These are phyloP conservation scores for Penicillium sp. DNA, from an alignment of 2,329 filamentous ascomycete species.

Conservation along the genomic window DNA sequence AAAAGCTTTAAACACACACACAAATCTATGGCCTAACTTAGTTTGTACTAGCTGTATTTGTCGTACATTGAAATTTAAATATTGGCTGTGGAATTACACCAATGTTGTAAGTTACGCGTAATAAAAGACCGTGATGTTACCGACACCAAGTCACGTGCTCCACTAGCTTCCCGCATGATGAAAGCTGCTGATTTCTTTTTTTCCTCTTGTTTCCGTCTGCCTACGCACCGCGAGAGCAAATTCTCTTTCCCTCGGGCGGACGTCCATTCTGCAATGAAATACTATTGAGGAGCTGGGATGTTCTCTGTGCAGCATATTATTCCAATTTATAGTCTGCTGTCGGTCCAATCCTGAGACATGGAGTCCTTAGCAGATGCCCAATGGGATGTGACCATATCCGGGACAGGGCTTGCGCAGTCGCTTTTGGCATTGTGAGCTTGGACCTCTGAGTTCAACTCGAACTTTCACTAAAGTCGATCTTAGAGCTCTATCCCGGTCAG, in stretches of 20 bases:
- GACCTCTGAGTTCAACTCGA: slow-evolving; percentile 20
- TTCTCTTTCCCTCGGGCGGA: background rate
- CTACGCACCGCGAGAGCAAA: background rate
- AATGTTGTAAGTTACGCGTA: background rate
- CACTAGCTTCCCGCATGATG: slow-evolving; percentile 3
- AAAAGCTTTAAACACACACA: slow-evolving; percentile 9
- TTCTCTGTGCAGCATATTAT: background rate
- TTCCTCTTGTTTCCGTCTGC: background rate
- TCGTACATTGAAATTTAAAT: background rate
- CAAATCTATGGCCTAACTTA: slow-evolving; percentile 6
- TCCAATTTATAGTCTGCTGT: background rate
- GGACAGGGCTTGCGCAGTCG: slow-evolving; percentile 74
- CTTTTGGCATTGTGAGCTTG: slow-evolving; percentile 67
- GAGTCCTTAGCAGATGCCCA: slow-evolving; percentile 68
- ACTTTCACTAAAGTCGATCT: slow-evolving; percentile 53
- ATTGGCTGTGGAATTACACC: background rate
- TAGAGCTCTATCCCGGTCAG: slow-evolving; percentile 88
- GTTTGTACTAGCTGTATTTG: slow-evolving; percentile 7
- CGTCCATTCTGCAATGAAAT: background rate
- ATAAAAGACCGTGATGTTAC: background rate
- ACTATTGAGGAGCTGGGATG: background rate
- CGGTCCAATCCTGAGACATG: slow-evolving; percentile 48
- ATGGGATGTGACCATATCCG: slow-evolving; percentile 77
- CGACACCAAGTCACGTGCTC: slow-evolving; percentile 5
- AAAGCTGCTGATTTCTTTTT: background rate